Conservation (phyloP, 208 protist species). For the Trypanosomatidae sp. region DNA sequence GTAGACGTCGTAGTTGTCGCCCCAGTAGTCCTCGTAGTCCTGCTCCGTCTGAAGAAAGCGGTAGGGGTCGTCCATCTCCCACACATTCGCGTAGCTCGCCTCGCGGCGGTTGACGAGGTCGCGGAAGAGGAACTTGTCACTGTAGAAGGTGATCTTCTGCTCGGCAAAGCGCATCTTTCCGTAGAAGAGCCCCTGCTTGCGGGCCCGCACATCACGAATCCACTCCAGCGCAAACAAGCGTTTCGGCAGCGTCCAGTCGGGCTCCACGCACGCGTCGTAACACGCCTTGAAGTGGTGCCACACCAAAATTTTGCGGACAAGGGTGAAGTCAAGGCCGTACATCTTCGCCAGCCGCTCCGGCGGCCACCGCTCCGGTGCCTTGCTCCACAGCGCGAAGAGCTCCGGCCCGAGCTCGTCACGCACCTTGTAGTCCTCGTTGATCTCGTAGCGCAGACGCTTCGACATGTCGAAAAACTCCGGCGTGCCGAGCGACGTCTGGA, state of each 20-base stretch:
- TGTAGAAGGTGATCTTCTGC: constrained; percentile 94
- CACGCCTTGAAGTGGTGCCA: constrained; percentile 94
- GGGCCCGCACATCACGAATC: constrained; percentile 90
- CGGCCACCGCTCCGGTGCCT: constrained; percentile 93
- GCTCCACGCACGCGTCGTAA: constrained; percentile 94
- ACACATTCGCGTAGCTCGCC: constrained; percentile 94
- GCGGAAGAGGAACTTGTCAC: constrained; percentile 93
- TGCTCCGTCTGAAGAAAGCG: constrained; percentile 94
- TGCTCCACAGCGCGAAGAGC: constrained; percentile 93
- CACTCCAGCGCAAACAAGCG: constrained; percentile 93
- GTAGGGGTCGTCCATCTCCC: constrained; percentile 96
- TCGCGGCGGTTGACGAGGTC: constrained; percentile 93
- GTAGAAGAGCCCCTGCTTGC: constrained; percentile 92
- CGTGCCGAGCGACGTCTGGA: constrained; percentile 90
- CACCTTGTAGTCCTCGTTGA: constrained; percentile 95
- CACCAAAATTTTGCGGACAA: constrained; percentile 91
- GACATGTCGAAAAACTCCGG: constrained; percentile 96
- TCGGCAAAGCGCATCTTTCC: constrained; percentile 93
- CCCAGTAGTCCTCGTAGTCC: constrained; percentile 95
- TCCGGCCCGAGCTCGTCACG: constrained; percentile 93
- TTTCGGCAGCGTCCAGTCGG: constrained; percentile 93
- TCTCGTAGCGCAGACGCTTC: constrained; percentile 89
- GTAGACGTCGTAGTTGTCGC: constrained; percentile 95
- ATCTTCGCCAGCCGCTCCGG: constrained; percentile 93
- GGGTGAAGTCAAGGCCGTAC: constrained; percentile 93